A percentile compares a stretch with the other conserved stretches of the same genome.
phyloP scores from a whole-genome alignment of 306 rosid genomes.

The Parietaria judaica region DNA sequence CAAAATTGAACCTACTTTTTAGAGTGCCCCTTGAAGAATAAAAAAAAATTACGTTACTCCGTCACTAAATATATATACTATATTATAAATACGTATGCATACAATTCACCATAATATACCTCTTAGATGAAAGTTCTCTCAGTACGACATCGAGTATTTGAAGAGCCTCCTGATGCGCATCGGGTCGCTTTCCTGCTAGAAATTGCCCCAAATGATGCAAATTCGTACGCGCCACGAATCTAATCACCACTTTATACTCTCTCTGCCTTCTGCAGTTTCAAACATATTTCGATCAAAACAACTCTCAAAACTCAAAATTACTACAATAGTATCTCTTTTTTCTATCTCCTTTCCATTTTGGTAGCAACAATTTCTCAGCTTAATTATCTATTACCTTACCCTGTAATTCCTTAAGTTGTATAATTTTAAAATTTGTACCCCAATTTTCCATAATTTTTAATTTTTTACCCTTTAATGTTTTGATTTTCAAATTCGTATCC shows the following conservation, averaged over 20 bases:
- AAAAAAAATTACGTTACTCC: too few species aligned
- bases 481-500: too few species aligned
- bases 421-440: too few species aligned
- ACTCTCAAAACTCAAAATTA: neutral
- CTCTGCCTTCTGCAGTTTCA: constrained; percentile 55
- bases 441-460: too few species aligned
- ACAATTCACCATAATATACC: constrained; percentile 31
- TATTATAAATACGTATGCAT: too few species aligned
- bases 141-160: constrained; percentile 86
- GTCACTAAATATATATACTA: too few species aligned
- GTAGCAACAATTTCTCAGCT: too few species aligned
- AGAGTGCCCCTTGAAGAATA: too few species aligned
- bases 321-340: neutral
- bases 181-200: constrained; percentile 83
- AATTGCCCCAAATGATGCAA: constrained; percentile 93
- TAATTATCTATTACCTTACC: neutral
- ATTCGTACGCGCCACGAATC: constrained; percentile 86
- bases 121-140: constrained; percentile 72
- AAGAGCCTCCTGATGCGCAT: constrained; percentile 88
- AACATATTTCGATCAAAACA: neutral
- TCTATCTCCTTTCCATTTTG: too few species aligned
- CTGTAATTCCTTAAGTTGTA: neutral
- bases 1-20: too few species aligned
- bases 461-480: too few species aligned
- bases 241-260: constrained; percentile 72